Conservation (phyloP, 257 asterid species). For the Solanum chilense region DNA sequence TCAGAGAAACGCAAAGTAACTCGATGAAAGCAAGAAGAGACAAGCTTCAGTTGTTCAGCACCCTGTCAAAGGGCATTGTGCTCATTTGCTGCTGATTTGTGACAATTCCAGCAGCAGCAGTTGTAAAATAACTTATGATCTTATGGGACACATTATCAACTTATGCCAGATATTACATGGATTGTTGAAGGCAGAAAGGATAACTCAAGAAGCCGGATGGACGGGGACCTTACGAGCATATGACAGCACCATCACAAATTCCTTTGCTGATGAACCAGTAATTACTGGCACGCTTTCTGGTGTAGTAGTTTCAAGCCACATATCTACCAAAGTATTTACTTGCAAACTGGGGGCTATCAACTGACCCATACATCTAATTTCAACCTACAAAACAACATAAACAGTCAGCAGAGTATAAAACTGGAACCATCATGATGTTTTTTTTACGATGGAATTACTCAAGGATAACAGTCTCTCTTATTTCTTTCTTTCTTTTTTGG, state of each 20-base stretch:
- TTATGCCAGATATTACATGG: not conserved
- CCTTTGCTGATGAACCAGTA: constrained; percentile 55
- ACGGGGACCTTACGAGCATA: constrained; percentile 26
- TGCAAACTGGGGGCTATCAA: constrained; percentile 32
- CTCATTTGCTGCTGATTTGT: not conserved
- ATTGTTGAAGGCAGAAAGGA: not conserved
- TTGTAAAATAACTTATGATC: not conserved
- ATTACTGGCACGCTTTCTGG: constrained; percentile 29
- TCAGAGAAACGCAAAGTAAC: not conserved
- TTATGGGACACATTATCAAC: not conserved
- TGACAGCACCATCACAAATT: constrained; percentile 60
- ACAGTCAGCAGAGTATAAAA: not conserved
- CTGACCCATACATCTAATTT: constrained; percentile 56
- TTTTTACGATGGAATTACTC: not conserved
- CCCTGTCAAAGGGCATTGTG: not conserved
- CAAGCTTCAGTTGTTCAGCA: not conserved
- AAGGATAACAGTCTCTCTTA: not conserved
- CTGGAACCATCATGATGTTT: not conserved
- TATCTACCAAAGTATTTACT: constrained; percentile 30
- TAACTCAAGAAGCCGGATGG: constrained; percentile 3
- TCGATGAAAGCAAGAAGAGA: not conserved
- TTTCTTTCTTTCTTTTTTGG: not conserved
- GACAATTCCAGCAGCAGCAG: not conserved
- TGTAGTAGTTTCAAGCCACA: constrained; percentile 41
- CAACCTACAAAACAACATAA: constrained; percentile 29